Conservation (phyloP, 2,329 filamentous ascomycete genomes). For the Colletotrichum gloeosporioides region DNA sequence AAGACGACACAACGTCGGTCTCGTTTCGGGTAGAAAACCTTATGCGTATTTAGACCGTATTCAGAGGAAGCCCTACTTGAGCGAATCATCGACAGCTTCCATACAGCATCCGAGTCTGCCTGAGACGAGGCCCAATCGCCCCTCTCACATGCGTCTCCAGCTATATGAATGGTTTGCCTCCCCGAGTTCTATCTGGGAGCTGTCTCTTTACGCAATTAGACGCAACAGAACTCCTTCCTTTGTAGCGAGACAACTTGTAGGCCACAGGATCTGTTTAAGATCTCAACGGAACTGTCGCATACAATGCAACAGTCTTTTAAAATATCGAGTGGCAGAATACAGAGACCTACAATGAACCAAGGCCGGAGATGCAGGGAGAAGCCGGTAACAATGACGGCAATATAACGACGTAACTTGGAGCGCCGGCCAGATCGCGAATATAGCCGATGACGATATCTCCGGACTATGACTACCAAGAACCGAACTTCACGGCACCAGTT, state of each 20-base stretch:
- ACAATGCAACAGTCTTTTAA: too few species aligned
- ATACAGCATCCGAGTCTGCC: background rate
- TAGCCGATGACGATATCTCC: background rate
- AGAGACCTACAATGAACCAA: background rate
- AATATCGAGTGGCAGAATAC: background rate
- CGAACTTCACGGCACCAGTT: too few species aligned
- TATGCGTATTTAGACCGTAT: background rate
- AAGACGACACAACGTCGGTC: too few species aligned
- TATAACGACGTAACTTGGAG: background rate
- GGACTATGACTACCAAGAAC: background rate
- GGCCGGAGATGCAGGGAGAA: background rate
- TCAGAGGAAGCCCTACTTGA: background rate
- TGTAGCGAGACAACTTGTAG: background rate
- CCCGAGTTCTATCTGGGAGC: background rate
- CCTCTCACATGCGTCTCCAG: background rate
- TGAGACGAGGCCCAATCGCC: background rate
- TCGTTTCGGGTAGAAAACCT: too few species aligned
- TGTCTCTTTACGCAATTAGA: background rate
- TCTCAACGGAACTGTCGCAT: too few species aligned
- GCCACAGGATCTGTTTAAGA: rapidly evolving
- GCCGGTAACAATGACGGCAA: background rate
- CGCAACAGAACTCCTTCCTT: too few species aligned
- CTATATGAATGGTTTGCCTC: background rate
- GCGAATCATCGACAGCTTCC: background rate
- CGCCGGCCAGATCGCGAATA: background rate